Evolutionary conservation across 2,329 filamentous ascomycete species (phyloP).

Genomic region (Aspergillus fructus): DNA sequence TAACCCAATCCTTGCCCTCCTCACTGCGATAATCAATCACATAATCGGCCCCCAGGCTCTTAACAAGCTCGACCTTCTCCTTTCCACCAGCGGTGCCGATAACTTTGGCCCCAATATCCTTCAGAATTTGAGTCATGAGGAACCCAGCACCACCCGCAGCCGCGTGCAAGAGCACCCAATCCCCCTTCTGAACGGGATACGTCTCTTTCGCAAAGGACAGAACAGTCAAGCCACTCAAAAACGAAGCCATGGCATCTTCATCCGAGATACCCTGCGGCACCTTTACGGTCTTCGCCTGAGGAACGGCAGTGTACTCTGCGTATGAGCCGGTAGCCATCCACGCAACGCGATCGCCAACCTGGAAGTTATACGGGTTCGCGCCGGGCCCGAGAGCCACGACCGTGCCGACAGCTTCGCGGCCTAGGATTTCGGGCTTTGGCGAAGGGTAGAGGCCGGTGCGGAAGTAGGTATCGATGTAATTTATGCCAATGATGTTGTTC

Average conservation of each 20-base stretch:
- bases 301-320: conserved; percentile 59
- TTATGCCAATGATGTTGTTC: conserved; percentile 77
- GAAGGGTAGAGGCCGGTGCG: conserved; percentile 78
- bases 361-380: conserved; percentile 52
- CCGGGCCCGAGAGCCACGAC: conserved; percentile 62
- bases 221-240: conserved; percentile 83
- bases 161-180: conserved; percentile 82
- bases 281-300: conserved; percentile 56
- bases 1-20: conserved; percentile 74
- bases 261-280: conserved; percentile 63
- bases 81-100: conserved; percentile 76
- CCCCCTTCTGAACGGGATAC: conserved; percentile 67
- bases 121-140: conserved; percentile 73
- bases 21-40: conserved; percentile 80
- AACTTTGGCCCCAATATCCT: conserved; percentile 68
- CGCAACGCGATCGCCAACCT: conserved; percentile 68
- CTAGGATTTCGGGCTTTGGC: conserved; percentile 70
- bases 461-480: conserved; percentile 93
- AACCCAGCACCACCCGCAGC: conserved; percentile 80
- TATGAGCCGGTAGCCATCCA: conserved; percentile 62
- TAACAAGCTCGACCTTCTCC: conserved; percentile 71
- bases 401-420: conserved; percentile 74
- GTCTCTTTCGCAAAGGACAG: conserved; percentile 76
- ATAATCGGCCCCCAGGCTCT: conserved; percentile 65
- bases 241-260: conserved; percentile 64